A percentile compares a stretch with the other conserved stretches of the same genome.
These are phyloP conservation scores for Euptelea pleiosperma DNA, from an alignment of 164 flowering plant genomes.

Conservation along the genomic window DNA sequence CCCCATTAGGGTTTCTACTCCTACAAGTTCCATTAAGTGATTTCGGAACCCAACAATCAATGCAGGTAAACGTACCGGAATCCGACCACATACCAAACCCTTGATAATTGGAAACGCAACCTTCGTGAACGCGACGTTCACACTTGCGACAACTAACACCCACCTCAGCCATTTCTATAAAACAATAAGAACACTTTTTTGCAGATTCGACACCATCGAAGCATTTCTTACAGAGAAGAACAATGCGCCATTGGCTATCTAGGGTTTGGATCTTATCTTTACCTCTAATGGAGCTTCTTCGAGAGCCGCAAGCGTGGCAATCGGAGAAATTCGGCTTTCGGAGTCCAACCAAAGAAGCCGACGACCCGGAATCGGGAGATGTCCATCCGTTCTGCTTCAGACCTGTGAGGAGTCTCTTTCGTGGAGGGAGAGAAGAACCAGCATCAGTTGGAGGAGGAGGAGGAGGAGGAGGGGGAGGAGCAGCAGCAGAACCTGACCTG, in stretches of 20 bases:
- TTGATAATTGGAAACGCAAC: slow-evolving; percentile 31
- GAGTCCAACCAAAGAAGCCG: background rate
- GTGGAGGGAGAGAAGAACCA: slow-evolving; percentile 14
- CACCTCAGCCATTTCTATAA: slow-evolving; percentile 17
- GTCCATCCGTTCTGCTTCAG: slow-evolving; percentile 1
- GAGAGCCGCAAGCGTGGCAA: slow-evolving; percentile 54
- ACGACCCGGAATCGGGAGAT: background rate
- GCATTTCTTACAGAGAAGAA: slow-evolving; percentile 61
- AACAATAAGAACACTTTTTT: slow-evolving; percentile 60
- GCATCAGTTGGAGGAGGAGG: background rate
- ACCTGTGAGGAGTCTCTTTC: slow-evolving; percentile 18
- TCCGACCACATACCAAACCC: slow-evolving; percentile 25
- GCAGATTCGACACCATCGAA: slow-evolving; percentile 34
- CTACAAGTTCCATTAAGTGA: slow-evolving; percentile 16
- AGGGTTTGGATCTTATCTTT: slow-evolving; percentile 40
- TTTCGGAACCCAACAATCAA: slow-evolving; percentile 78
- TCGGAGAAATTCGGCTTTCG: slow-evolving; percentile 46
- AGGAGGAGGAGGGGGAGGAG: slow-evolving; percentile 1
- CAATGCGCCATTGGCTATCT: slow-evolving; percentile 68
- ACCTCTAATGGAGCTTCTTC: slow-evolving; percentile 30
- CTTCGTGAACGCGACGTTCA: slow-evolving; percentile 34
- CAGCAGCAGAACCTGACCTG: background rate
- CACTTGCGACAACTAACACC: slow-evolving; percentile 37
- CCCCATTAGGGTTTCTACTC: slow-evolving; percentile 9
- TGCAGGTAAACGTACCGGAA: slow-evolving; percentile 35